Base-by-base conservation (phyloP, 2,329 filamentous ascomycete genomes). In the Plenodomus biglobosus region DNA sequence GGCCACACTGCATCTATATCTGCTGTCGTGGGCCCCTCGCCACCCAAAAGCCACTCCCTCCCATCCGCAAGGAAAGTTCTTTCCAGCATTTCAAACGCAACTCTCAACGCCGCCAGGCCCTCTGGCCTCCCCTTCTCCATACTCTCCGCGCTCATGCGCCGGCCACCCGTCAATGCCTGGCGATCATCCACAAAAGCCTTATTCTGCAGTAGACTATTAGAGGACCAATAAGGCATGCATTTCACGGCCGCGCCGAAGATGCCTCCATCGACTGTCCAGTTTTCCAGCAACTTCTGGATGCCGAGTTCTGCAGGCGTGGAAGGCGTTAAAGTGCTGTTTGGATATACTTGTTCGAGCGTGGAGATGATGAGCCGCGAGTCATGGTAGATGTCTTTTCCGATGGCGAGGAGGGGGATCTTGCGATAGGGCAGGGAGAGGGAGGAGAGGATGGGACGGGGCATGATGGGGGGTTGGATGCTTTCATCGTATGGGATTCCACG, bases 1-100 rank as follows among this genome's bases (percentile, higher is more conserved):
- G 80, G 77, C 84, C 84, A 89, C 11, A 86, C 72, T 71, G 76
- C 83, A 71, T 90, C 84, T 50, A 90, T 83, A 66, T 91, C 87
- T 3, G 81, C 84, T 53, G 88, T 66, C 1, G 75, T 78, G 1
- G 84, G 82, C 16, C 68, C 66, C 2, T 76, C 61, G 1, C 77
- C 80, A 10, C 73, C 76, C 11, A 85, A 70, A 8, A 90, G 70
- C 86, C 85, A 90, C 2, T 78, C 65, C 45, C 85, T 76, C n/a
- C 82, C 85, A 70, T 90, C 86, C 1, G 76, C 79, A 4, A 91
- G 74, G 44, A 89, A 66, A 0, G 78, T 81, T 2, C 71, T 76
- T 72, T 91, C 87, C 2, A 89, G 65, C 37, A 85, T 64, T 32
- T 76, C 75, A 55, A 88, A 81, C 3, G 73, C 76, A 38, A 76